Percentiles rank a stretch among this genome's conserved stretches.
Conservation (phyloP, 2,329 filamentous ascomycete genomes). For the Calonectria pseudoreteaudii region DNA sequence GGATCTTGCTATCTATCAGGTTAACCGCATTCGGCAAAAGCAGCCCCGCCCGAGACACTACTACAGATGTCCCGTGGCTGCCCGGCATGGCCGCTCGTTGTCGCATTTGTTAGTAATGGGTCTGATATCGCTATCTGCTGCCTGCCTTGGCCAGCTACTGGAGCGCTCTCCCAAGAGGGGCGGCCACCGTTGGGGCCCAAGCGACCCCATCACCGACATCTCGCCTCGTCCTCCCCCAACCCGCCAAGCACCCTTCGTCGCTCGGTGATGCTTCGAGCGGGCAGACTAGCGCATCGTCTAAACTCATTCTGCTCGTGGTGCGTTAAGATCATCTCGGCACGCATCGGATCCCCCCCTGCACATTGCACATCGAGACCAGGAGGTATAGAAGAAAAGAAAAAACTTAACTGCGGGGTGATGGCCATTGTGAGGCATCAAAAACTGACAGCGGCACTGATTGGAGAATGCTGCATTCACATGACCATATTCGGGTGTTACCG, state of each 20-base stretch:
- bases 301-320: background rate
- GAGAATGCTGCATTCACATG: background rate
- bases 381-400: background rate
- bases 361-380: background rate
- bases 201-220: background rate
- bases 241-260: background rate
- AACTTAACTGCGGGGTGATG: background rate
- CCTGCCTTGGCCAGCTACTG: background rate
- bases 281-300: background rate
- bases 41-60: conserved; percentile 11
- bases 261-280: background rate
- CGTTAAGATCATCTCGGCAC: background rate
- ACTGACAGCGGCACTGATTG: background rate
- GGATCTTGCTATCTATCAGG: conserved; percentile 11
- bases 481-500: background rate
- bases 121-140: conserved; percentile 19
- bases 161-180: background rate
- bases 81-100: background rate
- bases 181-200: background rate
- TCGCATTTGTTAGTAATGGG: conserved; percentile 3
- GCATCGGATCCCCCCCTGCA: background rate
- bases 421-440: background rate
- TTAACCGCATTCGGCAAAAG: conserved; percentile 14
- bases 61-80: conserved; percentile 1
- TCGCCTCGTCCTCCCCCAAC: background rate